Base-by-base conservation (phyloP, 2,329 filamentous ascomycete genomes). In the Talaromyces sp. region DNA sequence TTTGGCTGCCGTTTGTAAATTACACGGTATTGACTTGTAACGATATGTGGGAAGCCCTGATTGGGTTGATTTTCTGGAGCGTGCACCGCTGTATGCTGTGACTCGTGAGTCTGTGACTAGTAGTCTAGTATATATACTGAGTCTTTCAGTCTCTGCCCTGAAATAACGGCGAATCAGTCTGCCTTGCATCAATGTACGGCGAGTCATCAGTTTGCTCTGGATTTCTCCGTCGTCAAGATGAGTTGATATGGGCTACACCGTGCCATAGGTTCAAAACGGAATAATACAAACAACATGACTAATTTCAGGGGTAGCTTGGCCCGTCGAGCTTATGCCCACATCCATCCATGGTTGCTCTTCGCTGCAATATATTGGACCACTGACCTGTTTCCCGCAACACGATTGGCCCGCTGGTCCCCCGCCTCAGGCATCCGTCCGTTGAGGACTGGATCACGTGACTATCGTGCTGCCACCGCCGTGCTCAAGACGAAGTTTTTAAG, bases 231-330 rank as follows among this genome's bases (percentile, higher is more conserved):
- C n/a, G 7, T 28, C 22, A 15, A 17, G 25, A 31, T 31, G 25
- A 4, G 13, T 19, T 17, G 25, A 31, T 31, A 17, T n/a, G n/a
- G n/a, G n/a, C n/a, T n/a, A n/a, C n/a, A 22, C 40, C 40, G 40
- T 40, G 21, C 25, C 15, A 31, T 17, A 46, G 8, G 13, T 28
- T 46, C 15, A 33, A 31, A 46, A 46, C n/a, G 43, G 25, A 19
- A 19, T 19, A 31, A 33, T 33, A 13, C 31, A 48, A 48, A 33
- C 45, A 35, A 48, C n/a, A 33, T 7, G 28, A 35, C 28, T 48
- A 48, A 35, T 48, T 52, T 57, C 56, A 57, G 56, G 55, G 56
- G 56, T 57, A 45, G 53, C 45, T 9, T 17, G 35, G 13, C 15
- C 39, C 22, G 50, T 52, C 8, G 40, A 21, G 35, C n/a, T 45